phyloP scores from a whole-genome alignment of 2,329 filamentous ascomycete genomes.

The Thielaviopsis populi region DNA sequence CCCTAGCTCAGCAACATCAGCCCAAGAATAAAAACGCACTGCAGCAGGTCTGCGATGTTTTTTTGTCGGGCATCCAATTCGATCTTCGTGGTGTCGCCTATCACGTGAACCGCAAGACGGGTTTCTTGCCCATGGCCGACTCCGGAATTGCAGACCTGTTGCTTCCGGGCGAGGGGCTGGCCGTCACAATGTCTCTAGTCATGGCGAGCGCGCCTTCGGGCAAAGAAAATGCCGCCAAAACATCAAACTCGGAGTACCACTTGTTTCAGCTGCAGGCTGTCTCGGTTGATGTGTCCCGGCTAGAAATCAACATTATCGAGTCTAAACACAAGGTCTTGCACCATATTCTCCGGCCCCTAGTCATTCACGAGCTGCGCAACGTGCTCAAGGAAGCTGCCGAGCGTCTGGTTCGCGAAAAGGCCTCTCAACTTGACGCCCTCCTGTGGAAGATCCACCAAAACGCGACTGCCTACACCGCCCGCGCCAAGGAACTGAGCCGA shows the following conservation, averaged over 20 bases:
- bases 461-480: constrained; percentile 54
- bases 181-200: constrained; percentile 36
- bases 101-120: constrained; percentile 88
- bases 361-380: constrained; percentile 71
- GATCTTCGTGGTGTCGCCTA: constrained; percentile 84
- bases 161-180: constrained; percentile 73
- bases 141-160: constrained; percentile 79
- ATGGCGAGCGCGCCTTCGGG: constrained; percentile 54
- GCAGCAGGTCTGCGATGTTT: constrained; percentile 31
- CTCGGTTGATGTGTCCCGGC: constrained; percentile 63
- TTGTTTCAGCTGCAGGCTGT: constrained; percentile 94
- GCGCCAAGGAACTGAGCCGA: constrained; percentile 45
- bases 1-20: constrained; percentile 62
- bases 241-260: constrained; percentile 24
- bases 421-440: constrained; percentile 57
- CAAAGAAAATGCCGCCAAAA: constrained; percentile 32
- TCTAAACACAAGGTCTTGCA: constrained; percentile 93
- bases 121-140: constrained; percentile 78
- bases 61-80: constrained; percentile 81
- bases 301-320: constrained; percentile 82
- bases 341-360: constrained; percentile 67
- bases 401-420: constrained; percentile 74
- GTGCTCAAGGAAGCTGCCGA: constrained; percentile 76
- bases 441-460: constrained; percentile 69
- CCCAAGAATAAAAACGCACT: constrained; percentile 54